phyloP scores from a whole-genome alignment of 202 grass and related monocot species.

The Zoysia matrella region DNA sequence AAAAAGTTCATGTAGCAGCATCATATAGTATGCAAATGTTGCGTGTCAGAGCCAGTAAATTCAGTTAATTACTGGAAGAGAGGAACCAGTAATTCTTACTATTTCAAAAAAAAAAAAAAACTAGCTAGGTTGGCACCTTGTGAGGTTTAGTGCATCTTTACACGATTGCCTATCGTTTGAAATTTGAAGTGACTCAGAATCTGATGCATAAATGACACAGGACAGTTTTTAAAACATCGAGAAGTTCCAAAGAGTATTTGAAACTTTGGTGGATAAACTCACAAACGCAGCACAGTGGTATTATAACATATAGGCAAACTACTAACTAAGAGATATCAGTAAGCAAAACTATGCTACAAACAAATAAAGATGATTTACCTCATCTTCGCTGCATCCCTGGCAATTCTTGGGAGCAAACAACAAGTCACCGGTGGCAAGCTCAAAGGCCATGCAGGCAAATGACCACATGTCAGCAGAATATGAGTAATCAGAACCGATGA shows the following conservation, averaged over 20 bases:
- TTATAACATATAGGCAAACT: conserved; percentile 3
- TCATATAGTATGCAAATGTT: conserved; percentile 2
- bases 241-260: conserved; percentile 23
- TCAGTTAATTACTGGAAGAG: conserved; percentile 28
- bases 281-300: conserved; percentile 12
- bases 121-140: conserved; percentile 30
- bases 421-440: conserved; percentile 87
- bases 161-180: conserved; percentile 30
- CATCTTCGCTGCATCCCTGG: conserved; percentile 80
- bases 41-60: conserved; percentile 23
- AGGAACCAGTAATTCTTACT: conserved; percentile 26
- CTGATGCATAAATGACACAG: background rate
- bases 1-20: background rate
- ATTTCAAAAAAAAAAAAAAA: conserved; percentile 33
- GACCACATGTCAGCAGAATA: conserved; percentile 92
- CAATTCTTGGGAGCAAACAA: conserved; percentile 69
- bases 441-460: conserved; percentile 84
- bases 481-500: conserved; percentile 82
- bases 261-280: conserved; percentile 11
- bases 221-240: background rate
- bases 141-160: conserved; percentile 39
- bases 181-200: conserved; percentile 29
- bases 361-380: conserved; percentile 56
- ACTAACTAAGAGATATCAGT: background rate
- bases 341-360: background rate